Base-by-base conservation (phyloP, 148 eudicot genomes). In the Diospyros kaki region DNA sequence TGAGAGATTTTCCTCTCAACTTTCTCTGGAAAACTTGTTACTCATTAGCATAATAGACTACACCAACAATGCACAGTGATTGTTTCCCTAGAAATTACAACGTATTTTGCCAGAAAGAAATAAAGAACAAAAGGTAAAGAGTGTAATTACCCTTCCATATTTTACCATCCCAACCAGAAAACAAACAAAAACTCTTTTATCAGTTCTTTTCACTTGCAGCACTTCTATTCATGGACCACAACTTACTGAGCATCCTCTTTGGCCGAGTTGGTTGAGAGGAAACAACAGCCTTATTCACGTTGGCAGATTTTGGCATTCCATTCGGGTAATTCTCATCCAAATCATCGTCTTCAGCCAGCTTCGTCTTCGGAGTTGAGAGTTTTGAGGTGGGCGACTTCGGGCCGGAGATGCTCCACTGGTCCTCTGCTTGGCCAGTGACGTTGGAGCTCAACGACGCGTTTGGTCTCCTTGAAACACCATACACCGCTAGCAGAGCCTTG, bases 391-490 rank as follows among this genome's bases (percentile, higher is more conserved):
- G 89, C 13, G 89, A 82, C 17, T 82, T 87, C 12, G 82, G 84
- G 48, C 88, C 92, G 0, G 96, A 85, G 11, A 84, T 83, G 56
- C 90, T 89, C 93, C 96, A 89, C 58, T 86, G 91, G 61, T 87
- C 96, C 45, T 89, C 88, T 48, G 52, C 52, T 48, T 4, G 52
- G 8, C 4, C 52, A 48, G 6, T 48, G 6, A 4, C 8, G 52
- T 0, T 48, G 28, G 28, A 28, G 52, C 52, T 48, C 6, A 4
- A 48, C 51, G 87, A 60, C 5, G 62, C 68, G 3, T 66, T 71
- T 55, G 80, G 75, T 50, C 78, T 82, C 52, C 87, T 81, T 70
- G 83, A 73, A 39, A 71, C 83, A 18, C 80, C 75, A 6, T 85
- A 84, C 15, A 85, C 67, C 7, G 81, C 84, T 38, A 93, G 78